These are phyloP conservation scores for Tetrapisispora phaffii DNA, from an alignment of 805 yeast genomes.

Conservation along the genomic window DNA sequence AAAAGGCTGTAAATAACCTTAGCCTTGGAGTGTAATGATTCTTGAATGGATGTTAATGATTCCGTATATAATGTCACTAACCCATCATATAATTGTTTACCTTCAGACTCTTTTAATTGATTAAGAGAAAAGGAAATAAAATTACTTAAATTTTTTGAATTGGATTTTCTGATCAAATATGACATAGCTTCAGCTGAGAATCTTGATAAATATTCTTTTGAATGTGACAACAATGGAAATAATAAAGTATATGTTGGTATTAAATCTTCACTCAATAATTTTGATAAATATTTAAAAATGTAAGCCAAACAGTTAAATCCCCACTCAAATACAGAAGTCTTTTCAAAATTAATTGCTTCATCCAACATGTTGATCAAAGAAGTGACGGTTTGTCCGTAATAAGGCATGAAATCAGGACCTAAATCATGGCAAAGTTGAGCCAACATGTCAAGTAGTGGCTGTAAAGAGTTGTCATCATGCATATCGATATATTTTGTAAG, in stretches of 20 bases:
- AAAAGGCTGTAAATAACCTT: constrained; percentile 38
- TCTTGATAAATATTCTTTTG: constrained; percentile 58
- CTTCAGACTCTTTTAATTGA: constrained; percentile 28
- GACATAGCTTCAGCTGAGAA: constrained; percentile 89
- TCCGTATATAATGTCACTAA: constrained; percentile 57
- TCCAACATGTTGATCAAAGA: constrained; percentile 38
- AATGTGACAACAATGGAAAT: constrained; percentile 49
- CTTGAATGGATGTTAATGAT: constrained; percentile 61
- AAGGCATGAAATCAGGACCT: constrained; percentile 81
- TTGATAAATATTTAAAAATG: constrained; percentile 76
- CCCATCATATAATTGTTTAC: constrained; percentile 45
- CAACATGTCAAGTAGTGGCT: constrained; percentile 70
- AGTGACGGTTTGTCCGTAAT: constrained; percentile 44
- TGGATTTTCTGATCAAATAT: constrained; percentile 64
- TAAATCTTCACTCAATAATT: constrained; percentile 50
- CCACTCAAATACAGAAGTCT: constrained; percentile 66
- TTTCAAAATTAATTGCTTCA: constrained; percentile 39
- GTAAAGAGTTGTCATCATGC: constrained; percentile 62
- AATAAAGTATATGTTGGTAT: constrained; percentile 58
- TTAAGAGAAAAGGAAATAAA: constrained; percentile 39
- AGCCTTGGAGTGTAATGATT: constrained; percentile 67
- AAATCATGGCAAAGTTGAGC: constrained; percentile 86
- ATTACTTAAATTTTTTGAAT: constrained; percentile 34
- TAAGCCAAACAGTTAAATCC: constrained; percentile 78
- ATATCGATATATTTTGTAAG: constrained; percentile 39